phyloP scores from a whole-genome alignment of 2,329 filamentous ascomycete species.

The Diaporthe aspalathi region DNA sequence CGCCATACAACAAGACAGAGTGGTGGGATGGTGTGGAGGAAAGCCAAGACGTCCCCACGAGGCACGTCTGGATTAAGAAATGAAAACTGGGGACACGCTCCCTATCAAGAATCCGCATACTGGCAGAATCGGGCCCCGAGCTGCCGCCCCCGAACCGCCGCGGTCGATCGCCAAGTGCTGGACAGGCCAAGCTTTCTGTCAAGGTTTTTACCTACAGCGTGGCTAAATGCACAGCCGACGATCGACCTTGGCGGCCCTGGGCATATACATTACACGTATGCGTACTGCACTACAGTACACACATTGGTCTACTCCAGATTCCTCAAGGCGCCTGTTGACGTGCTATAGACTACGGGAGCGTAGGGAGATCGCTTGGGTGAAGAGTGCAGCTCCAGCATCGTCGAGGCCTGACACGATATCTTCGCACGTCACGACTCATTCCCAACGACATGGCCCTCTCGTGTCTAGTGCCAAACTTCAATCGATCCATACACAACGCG shows the following conservation, averaged over 20 bases:
- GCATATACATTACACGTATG: too few relatives aligned
- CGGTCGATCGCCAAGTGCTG: constrained; percentile 11
- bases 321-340: not conserved
- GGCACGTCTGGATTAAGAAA: constrained; percentile 1
- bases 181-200: constrained; percentile 13
- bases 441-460: not conserved
- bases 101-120: not conserved
- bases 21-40: constrained; percentile 16
- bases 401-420: not conserved
- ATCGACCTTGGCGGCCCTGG: not conserved
- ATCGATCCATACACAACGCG: not conserved
- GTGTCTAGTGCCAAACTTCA: not conserved
- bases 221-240: not conserved
- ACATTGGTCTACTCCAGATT: not conserved
- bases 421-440: not conserved
- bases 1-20: not conserved
- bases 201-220: constrained; percentile 20
- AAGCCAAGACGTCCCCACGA: constrained; percentile 7
- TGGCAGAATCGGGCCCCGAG: not conserved
- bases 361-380: too few relatives aligned
- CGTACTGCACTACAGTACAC: not conserved
- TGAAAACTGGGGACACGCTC: constrained; percentile 21
- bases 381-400: not conserved
- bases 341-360: not conserved
- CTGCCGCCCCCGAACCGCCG: constrained; percentile 16